These are phyloP conservation scores for Trichoderma koningiopsis DNA, from an alignment of 2,329 filamentous ascomycete species.

Conservation along the genomic window DNA sequence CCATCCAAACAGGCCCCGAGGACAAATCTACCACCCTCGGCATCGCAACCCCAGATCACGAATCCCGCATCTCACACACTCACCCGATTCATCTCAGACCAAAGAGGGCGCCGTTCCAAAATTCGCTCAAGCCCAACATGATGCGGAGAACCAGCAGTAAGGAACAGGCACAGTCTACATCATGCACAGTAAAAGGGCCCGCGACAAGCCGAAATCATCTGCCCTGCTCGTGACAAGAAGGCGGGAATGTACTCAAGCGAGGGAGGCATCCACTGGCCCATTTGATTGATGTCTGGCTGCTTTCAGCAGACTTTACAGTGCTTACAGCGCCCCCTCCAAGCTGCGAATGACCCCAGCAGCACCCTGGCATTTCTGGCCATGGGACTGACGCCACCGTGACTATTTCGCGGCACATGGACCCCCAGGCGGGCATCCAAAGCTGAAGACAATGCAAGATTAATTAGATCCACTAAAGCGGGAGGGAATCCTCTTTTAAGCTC, in stretches of 20 bases:
- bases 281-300: too few species aligned
- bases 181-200: neutral
- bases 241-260: neutral
- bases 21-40: neutral
- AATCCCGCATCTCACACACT: neutral
- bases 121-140: neutral
- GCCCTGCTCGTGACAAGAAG: neutral
- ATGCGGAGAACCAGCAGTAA: neutral
- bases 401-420: conserved; percentile 27
- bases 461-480: neutral
- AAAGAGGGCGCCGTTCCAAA: neutral
- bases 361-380: conserved; percentile 12
- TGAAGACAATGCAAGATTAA: neutral
- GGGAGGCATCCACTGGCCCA: neutral
- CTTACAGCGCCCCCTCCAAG: neutral
- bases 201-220: neutral
- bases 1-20: conserved; percentile 2
- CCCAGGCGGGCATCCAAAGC: neutral
- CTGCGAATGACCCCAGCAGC: conserved; percentile 10
- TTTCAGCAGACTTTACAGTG: conserved; percentile 7
- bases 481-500: neutral
- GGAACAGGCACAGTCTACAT: neutral
- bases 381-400: conserved; percentile 29
- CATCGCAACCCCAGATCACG: conserved; percentile 23
- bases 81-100: neutral